Conservation (phyloP, 73 alveolate genomes). For the Diophrys sp. region DNA sequence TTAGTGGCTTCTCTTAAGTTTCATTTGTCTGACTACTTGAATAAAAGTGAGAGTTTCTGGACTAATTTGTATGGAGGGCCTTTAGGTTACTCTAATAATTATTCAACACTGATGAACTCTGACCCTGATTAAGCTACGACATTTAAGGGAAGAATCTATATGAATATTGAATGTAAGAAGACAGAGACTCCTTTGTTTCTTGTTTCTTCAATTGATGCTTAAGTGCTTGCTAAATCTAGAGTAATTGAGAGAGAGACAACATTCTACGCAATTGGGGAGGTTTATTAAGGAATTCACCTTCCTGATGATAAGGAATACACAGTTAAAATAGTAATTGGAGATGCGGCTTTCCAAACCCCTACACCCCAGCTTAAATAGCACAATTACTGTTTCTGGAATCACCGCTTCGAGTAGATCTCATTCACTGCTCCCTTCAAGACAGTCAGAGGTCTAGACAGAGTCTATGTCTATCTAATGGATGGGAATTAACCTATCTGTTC, state of each 20-base stretch:
- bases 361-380: slow-evolving; percentile 45
- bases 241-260: slow-evolving; percentile 4
- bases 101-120: slow-evolving; percentile 59
- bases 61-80: slow-evolving; percentile 74
- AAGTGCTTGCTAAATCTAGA: slow-evolving; percentile 10
- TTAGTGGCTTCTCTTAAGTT: slow-evolving; percentile 57
- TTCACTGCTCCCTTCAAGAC: slow-evolving; percentile 35
- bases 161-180: slow-evolving; percentile 55
- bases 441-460: slow-evolving; percentile 44
- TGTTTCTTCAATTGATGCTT: slow-evolving; percentile 12
- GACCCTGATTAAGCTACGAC: slow-evolving; percentile 70
- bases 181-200: slow-evolving; percentile 67
- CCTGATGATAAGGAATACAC: slow-evolving; percentile 53
- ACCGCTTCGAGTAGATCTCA: slow-evolving; percentile 35
- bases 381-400: slow-evolving; percentile 66
- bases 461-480: slow-evolving; percentile 53
- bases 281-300: slow-evolving; percentile 61
- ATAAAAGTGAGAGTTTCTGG: slow-evolving; percentile 32
- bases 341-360: slow-evolving; percentile 35
- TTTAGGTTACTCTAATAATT: slow-evolving; percentile 39
- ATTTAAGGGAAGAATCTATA: slow-evolving; percentile 81
- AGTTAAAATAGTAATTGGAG: slow-evolving; percentile 64
- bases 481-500: slow-evolving; percentile 62
- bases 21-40: slow-evolving; percentile 29
- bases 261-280: slow-evolving; percentile 68